phyloP scores from a whole-genome alignment of 31 red algal genomes.

The Pterothamnion heteromorphum region DNA sequence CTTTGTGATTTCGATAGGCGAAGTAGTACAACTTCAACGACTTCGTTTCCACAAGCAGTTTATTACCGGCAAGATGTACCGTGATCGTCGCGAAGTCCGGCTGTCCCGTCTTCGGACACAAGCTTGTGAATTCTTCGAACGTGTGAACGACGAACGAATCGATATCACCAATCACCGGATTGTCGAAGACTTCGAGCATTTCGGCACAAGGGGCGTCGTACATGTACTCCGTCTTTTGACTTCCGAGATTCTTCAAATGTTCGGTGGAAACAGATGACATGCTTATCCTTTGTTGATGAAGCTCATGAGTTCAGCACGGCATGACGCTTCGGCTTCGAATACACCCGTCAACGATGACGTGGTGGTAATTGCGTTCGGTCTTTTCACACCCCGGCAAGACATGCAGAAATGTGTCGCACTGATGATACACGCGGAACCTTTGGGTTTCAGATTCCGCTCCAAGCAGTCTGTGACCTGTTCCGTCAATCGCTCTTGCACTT shows the following conservation, averaged over 20 bases:
- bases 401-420: conserved; percentile 89
- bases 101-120: conserved; percentile 86
- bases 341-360: conserved; percentile 51
- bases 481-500: conserved; percentile 96
- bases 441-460: conserved; percentile 50
- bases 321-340: conserved; percentile 36
- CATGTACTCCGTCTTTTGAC: too few species aligned
- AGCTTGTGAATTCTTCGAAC: conserved; percentile 76
- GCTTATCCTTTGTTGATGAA: too few species aligned
- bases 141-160: too few species aligned
- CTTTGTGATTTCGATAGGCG: conserved; percentile 86
- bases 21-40: conserved; percentile 82
- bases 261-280: too few species aligned
- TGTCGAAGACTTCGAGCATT: too few species aligned
- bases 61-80: conserved; percentile 76
- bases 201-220: too few species aligned
- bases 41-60: conserved; percentile 88
- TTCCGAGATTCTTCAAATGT: too few species aligned
- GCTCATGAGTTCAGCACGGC: too few species aligned
- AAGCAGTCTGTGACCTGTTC: conserved; percentile 87
- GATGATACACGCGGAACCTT: conserved; percentile 74
- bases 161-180: too few species aligned
- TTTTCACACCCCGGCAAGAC: conserved; percentile 88
- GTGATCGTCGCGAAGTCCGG: conserved; percentile 88
- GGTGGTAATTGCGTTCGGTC: conserved; percentile 57